phyloP scores from a whole-genome alignment of 116 monocot species.

The Dioscorea cayenensis region DNA sequence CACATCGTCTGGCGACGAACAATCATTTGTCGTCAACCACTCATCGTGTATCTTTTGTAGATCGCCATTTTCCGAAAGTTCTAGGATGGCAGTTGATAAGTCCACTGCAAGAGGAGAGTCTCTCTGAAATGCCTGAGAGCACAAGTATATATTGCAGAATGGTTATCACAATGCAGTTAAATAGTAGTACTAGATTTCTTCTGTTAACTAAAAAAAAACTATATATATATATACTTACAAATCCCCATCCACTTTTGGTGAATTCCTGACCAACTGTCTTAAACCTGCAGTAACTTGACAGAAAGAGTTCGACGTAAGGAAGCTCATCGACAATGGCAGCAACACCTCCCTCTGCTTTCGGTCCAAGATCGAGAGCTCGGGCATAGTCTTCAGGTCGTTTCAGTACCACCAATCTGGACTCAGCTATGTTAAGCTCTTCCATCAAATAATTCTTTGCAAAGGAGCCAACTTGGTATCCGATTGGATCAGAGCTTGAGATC shows the following conservation, averaged over 20 bases:
- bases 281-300: slow-evolving; percentile 67
- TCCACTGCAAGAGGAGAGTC: slow-evolving; percentile 87
- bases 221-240: slow-evolving; percentile 48
- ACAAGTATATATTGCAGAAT: not conserved
- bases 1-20: slow-evolving; percentile 15
- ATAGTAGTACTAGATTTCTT: not conserved
- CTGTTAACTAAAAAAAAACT: not conserved
- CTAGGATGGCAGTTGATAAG: slow-evolving; percentile 80
- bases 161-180: not conserved
- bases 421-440: slow-evolving; percentile 58
- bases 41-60: slow-evolving; percentile 84
- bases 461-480: slow-evolving; percentile 81
- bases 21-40: slow-evolving; percentile 47
- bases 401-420: slow-evolving; percentile 52
- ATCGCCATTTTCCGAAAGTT: slow-evolving; percentile 75
- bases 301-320: slow-evolving; percentile 73
- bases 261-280: slow-evolving; percentile 72
- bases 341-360: slow-evolving; percentile 53
- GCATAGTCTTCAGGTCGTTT: slow-evolving; percentile 57
- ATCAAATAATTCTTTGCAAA: slow-evolving; percentile 73
- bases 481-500: slow-evolving; percentile 48
- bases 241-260: slow-evolving; percentile 92
- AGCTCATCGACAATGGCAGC: slow-evolving; percentile 79
- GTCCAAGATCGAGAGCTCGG: slow-evolving; percentile 52
- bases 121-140: slow-evolving; percentile 69